Percentiles rank a stretch among this genome's conserved stretches.
Conservation (phyloP, 129 eudicot genomes). For the Kitagawia praeruptora region DNA sequence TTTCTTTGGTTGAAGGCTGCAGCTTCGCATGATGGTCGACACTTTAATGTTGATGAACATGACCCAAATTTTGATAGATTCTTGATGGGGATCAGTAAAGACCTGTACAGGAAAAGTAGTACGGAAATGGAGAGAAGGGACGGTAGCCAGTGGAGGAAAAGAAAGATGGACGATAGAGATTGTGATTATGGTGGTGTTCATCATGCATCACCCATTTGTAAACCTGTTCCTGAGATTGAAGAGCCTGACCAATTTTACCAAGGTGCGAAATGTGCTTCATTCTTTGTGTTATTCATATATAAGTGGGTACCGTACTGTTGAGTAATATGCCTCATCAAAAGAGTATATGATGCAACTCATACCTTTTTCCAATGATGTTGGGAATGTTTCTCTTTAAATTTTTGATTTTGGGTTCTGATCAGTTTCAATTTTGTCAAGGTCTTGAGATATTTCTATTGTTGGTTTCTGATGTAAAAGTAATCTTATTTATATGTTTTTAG, state of each 20-base stretch:
- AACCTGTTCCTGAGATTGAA: conserved; percentile 43
- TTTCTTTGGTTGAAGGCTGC: conserved; percentile 28
- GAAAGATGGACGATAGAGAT: conserved; percentile 32
- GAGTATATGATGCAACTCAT: neutral
- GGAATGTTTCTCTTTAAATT: no score
- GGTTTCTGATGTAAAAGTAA: no score
- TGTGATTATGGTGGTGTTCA: conserved; percentile 20
- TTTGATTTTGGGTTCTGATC: no score
- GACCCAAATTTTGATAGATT: conserved; percentile 32
- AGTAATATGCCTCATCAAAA: neutral
- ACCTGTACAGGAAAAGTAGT: conserved; percentile 27
- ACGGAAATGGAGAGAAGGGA: conserved; percentile 44
- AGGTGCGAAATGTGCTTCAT: conserved; percentile 29
- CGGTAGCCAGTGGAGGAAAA: conserved; percentile 29
- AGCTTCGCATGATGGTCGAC: conserved; percentile 35
- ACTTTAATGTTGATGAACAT: conserved; percentile 31
- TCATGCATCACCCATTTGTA: conserved; percentile 26
- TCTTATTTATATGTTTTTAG: no score
- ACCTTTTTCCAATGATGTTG: no score
- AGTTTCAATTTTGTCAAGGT: no score
- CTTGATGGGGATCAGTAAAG: conserved; percentile 34
- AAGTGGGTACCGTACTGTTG: neutral
- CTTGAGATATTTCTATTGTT: no score
- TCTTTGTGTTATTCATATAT: neutral
- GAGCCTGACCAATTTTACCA: conserved; percentile 43